phyloP scores from a whole-genome alignment of 352 stramenopile genomes.

The Phytophthora idaei region DNA sequence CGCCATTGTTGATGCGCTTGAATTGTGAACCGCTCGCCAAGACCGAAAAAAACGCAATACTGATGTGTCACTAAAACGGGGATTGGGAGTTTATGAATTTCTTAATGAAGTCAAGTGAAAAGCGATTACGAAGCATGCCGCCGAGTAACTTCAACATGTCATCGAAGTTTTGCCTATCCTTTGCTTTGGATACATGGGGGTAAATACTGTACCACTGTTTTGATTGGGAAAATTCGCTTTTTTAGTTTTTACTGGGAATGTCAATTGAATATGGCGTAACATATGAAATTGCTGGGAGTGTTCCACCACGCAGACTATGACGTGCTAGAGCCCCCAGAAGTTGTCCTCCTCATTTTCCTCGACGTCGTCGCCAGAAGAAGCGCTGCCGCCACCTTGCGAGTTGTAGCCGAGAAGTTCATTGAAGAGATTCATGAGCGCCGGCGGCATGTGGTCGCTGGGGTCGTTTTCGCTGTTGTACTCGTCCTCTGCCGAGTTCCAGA shows the following conservation, averaged over 20 bases:
- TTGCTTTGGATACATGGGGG: too few relatives aligned
- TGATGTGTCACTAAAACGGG: slow-evolving; percentile 12
- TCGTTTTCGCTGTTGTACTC: slow-evolving; percentile 8
- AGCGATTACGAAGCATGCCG: not conserved
- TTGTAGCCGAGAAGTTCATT: slow-evolving; percentile 16
- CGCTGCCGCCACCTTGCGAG: not conserved
- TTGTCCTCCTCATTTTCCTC: not conserved
- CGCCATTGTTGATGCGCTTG: slow-evolving; percentile 25
- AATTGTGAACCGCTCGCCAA: slow-evolving; percentile 11
- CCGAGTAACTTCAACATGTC: not conserved
- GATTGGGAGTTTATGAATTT: not conserved
- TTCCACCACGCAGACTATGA: too few relatives aligned
- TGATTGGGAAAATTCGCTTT: too few relatives aligned
- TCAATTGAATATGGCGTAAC: not conserved
- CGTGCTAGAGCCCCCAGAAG: not conserved
- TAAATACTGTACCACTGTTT: too few relatives aligned
- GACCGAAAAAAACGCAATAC: not conserved
- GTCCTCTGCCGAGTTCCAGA: slow-evolving; percentile 7
- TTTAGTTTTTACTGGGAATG: too few relatives aligned
- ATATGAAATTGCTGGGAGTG: not conserved
- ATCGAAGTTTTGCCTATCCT: not conserved
- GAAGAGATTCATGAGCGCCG: slow-evolving; percentile 10
- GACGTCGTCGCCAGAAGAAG: slow-evolving; percentile 1
- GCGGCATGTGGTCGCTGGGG: slow-evolving; percentile 2
- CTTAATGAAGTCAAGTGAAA: not conserved